Evolutionary conservation across 2,329 filamentous ascomycete species (phyloP).

Genomic region (Microsporum ferrugineum): DNA sequence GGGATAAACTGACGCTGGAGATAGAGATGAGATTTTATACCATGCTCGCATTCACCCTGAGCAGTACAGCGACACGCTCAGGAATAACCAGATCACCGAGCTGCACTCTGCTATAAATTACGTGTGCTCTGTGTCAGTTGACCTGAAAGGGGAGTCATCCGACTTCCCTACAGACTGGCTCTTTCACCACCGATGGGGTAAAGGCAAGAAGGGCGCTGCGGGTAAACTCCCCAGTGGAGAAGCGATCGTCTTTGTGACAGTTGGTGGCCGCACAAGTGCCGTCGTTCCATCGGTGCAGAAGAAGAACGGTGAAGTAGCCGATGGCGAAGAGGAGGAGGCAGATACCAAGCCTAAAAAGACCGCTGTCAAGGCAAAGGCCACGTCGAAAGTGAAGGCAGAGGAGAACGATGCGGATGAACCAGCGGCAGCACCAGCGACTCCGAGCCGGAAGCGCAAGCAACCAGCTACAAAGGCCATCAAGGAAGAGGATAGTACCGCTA

Average conservation of each 20-base stretch:
- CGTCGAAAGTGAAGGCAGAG: constrained; percentile 6
- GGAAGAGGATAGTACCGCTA: not conserved
- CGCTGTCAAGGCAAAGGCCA: not conserved
- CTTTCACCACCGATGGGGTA: constrained; percentile 80
- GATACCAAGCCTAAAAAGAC: constrained; percentile 1
- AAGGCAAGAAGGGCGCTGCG: constrained; percentile 62
- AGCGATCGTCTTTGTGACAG: constrained; percentile 73
- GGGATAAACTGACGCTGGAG: not conserved
- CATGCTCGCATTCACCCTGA: constrained; percentile 83
- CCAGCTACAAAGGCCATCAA: not conserved
- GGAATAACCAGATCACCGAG: constrained; percentile 55
- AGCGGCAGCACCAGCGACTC: not conserved
- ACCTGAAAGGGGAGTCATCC: constrained; percentile 66
- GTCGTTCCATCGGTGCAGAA: constrained; percentile 78
- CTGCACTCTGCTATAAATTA: constrained; percentile 64
- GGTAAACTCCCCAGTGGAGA: constrained; percentile 68
- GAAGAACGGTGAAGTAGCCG: constrained; percentile 55
- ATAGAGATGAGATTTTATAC: constrained; percentile 75
- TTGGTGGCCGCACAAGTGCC: constrained; percentile 83
- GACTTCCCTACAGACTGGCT: constrained; percentile 81
- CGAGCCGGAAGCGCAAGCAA: constrained; percentile 7
- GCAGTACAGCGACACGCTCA: constrained; percentile 78
- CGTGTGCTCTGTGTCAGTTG: constrained; percentile 70
- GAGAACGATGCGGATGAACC: not conserved
- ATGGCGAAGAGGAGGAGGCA: constrained; percentile 29